A percentile compares a stretch with the other conserved stretches of the same genome.
Evolutionary conservation across 176 grass and related monocot genomes (phyloP).

Genomic region (Canna indica): DNA sequence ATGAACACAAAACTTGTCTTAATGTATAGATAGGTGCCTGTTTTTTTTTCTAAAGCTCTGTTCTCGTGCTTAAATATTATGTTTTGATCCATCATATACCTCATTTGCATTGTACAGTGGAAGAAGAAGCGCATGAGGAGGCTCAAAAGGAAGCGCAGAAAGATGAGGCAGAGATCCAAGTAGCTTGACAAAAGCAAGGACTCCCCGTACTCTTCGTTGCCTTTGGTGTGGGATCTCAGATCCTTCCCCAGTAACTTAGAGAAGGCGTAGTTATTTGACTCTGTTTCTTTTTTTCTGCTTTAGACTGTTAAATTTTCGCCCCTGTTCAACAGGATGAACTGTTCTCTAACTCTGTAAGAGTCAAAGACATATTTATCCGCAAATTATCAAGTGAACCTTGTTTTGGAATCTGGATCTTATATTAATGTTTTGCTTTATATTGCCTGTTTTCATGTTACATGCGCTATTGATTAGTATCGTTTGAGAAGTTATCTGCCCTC

Average conservation of each 20-base stretch:
- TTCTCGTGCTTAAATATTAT: not conserved
- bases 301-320: not conserved
- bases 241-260: not conserved
- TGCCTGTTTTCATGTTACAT: too few species aligned
- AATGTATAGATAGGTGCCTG: too few species aligned
- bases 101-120: not conserved
- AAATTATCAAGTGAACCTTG: not conserved
- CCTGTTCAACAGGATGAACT: not conserved
- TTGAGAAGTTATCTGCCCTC: too few species aligned
- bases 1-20: too few species aligned
- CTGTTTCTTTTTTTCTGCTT: not conserved
- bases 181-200: not conserved
- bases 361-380: not conserved
- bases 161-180: constrained; percentile 15
- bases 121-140: constrained; percentile 16
- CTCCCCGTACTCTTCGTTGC: not conserved
- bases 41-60: not conserved
- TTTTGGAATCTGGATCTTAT: too few species aligned
- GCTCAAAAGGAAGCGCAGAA: constrained; percentile 15
- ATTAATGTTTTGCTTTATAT: too few species aligned
- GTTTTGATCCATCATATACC: not conserved
- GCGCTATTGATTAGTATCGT: too few species aligned
- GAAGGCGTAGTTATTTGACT: not conserved
- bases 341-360: not conserved
- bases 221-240: not conserved